Evolutionary conservation across 2,329 filamentous ascomycete species (phyloP).

Genomic region (Knufia petricola): DNA sequence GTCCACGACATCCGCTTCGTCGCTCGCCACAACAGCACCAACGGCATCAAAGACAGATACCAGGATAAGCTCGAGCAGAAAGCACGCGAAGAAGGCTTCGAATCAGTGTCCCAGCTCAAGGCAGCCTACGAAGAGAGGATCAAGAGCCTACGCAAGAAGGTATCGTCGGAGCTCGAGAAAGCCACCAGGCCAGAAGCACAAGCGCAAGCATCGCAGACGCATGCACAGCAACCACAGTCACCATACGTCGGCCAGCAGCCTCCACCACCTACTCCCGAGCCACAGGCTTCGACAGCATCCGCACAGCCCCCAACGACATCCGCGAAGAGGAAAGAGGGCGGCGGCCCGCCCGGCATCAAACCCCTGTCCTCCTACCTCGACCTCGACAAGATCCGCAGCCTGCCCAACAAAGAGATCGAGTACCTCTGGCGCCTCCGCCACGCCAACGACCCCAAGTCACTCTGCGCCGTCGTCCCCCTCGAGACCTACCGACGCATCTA

Average conservation of each 20-base stretch:
- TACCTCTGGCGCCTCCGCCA: constrained; percentile 85
- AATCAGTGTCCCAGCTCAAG: constrained; percentile 52
- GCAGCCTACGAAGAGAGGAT: constrained; percentile 82
- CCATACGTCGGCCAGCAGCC: constrained; percentile 19
- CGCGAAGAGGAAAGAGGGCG: constrained; percentile 35
- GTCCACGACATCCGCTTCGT: constrained; percentile 89
- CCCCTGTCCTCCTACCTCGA: constrained; percentile 63
- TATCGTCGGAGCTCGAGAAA: constrained; percentile 37
- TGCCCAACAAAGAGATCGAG: constrained; percentile 74
- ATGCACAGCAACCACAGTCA: constrained; percentile 17
- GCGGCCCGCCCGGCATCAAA: constrained; percentile 43
- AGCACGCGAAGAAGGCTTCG: constrained; percentile 63
- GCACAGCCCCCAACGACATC: constrained; percentile 30
- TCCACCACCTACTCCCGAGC: constrained; percentile 30
- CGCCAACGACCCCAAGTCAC: constrained; percentile 58
- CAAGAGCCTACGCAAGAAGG: constrained; percentile 56
- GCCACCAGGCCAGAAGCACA: constrained; percentile 3
- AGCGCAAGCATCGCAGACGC: constrained; percentile 39
- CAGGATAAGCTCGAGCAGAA: constrained; percentile 73
- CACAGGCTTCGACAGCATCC: constrained; percentile 30
- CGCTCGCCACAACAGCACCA: constrained; percentile 59
- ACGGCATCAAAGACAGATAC: constrained; percentile 66
- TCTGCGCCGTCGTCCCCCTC: constrained; percentile 75
- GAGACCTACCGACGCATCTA: constrained; percentile 66
- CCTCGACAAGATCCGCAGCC: constrained; percentile 61